phyloP scores from a whole-genome alignment of 2,329 filamentous ascomycete genomes.

The Alternaria postmessia region DNA sequence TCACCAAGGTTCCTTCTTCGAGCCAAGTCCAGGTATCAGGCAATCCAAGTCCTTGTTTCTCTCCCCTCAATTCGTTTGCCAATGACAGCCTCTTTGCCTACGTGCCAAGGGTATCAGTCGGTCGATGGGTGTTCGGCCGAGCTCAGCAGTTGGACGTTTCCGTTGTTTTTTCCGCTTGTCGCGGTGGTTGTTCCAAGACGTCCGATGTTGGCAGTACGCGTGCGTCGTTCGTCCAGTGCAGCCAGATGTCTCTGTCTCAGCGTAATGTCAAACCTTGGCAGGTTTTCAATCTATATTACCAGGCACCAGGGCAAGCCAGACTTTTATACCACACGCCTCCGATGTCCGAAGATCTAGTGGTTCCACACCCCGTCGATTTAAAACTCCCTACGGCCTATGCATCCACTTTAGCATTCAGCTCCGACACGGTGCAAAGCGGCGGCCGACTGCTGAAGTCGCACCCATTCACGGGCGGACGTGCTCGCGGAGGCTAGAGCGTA shows the following conservation, averaged over 20 bases:
- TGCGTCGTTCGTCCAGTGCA: background rate
- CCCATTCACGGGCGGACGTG: background rate
- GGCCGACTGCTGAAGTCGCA: conserved; percentile 6
- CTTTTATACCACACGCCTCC: background rate
- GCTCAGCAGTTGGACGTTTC: background rate
- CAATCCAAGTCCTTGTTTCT: background rate
- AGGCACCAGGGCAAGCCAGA: background rate
- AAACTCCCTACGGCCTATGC: background rate
- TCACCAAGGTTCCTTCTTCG: background rate
- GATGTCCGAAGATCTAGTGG: background rate
- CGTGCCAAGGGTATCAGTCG: background rate
- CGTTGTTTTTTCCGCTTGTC: background rate
- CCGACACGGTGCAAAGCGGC: conserved; percentile 3
- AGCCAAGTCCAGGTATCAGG: background rate
- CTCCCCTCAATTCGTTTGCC: background rate
- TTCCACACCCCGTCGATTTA: background rate
- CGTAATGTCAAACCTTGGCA: background rate
- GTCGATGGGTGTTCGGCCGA: background rate
- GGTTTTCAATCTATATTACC: background rate
- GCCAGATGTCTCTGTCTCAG: background rate
- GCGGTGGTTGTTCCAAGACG: background rate
- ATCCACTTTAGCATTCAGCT: conserved; percentile 10
- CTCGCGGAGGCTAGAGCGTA: conserved; percentile 1
- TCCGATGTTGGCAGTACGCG: background rate
- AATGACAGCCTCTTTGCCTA: background rate